Percentiles rank a stretch among this genome's conserved stretches.
Evolutionary conservation across 2,329 filamentous ascomycete genomes (phyloP).

Genomic region (Apiospora marii): DNA sequence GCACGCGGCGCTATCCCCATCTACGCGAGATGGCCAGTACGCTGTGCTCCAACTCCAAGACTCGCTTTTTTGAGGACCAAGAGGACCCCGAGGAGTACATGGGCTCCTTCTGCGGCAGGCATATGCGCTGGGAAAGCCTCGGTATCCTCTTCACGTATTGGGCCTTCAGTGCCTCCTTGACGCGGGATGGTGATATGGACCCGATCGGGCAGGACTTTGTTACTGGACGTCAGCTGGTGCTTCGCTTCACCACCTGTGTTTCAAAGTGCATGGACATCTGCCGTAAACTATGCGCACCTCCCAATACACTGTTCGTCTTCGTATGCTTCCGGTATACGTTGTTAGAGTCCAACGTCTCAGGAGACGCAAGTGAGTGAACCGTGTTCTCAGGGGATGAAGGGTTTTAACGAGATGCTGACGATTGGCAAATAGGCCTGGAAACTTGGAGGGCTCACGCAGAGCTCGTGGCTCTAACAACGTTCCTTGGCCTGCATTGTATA

Average conservation of each 20-base stretch:
- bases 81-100: constrained; percentile 40
- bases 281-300: constrained; percentile 25
- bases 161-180: constrained; percentile 30
- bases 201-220: background rate
- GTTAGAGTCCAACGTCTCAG: constrained; percentile 47
- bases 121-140: constrained; percentile 43
- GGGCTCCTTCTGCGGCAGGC: constrained; percentile 34
- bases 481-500: constrained; percentile 45
- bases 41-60: constrained; percentile 39
- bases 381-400: background rate
- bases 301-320: constrained; percentile 49
- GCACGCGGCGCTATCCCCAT: constrained; percentile 10
- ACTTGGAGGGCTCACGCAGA: constrained; percentile 49
- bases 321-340: constrained; percentile 45
- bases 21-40: constrained; percentile 26
- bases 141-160: constrained; percentile 37
- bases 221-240: constrained; percentile 30
- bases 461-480: constrained; percentile 45
- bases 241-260: constrained; percentile 38
- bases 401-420: background rate
- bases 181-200: constrained; percentile 28
- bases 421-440: constrained; percentile 39
- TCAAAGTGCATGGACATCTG: constrained; percentile 46
- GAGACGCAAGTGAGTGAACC: constrained; percentile 48
- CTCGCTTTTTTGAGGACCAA: constrained; percentile 36